These are phyloP conservation scores for Cadophora luteo-olivacea DNA, from an alignment of 2,329 filamentous ascomycete genomes.

Conservation along the genomic window DNA sequence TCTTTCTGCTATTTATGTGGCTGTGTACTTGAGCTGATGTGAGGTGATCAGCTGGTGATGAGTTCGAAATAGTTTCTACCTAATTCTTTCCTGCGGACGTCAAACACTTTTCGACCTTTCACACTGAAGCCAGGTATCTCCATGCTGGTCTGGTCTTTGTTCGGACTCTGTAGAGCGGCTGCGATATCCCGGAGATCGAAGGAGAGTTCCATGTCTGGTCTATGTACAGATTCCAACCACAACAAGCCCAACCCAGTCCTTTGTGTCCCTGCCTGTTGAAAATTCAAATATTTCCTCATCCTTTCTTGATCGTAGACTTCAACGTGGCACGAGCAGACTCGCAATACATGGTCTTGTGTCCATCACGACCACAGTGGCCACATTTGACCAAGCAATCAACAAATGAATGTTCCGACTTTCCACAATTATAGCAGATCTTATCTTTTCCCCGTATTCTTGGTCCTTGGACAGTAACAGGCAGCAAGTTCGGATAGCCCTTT, in stretches of 20 bases:
- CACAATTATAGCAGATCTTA: conserved; percentile 29
- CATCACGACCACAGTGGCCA: conserved; percentile 26
- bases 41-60: not conserved
- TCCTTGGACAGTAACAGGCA: not conserved
- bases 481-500: not conserved
- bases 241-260: not conserved
- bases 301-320: not conserved
- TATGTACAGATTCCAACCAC: not conserved
- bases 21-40: not conserved
- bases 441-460: not conserved
- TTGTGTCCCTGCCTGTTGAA: too few species aligned
- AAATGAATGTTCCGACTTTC: conserved; percentile 24
- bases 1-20: not conserved
- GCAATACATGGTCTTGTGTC: conserved; percentile 28
- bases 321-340: not conserved
- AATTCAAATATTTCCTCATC: too few species aligned
- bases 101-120: too few species aligned
- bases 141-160: too few species aligned
- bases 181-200: too few species aligned
- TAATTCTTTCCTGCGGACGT: too few species aligned
- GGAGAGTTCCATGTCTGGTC: not conserved
- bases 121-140: too few species aligned
- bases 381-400: conserved; percentile 26
- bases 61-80: not conserved
- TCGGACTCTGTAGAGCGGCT: too few species aligned